Conservation (phyloP, 139 green algal genomes). For the Closterium sp. region DNA sequence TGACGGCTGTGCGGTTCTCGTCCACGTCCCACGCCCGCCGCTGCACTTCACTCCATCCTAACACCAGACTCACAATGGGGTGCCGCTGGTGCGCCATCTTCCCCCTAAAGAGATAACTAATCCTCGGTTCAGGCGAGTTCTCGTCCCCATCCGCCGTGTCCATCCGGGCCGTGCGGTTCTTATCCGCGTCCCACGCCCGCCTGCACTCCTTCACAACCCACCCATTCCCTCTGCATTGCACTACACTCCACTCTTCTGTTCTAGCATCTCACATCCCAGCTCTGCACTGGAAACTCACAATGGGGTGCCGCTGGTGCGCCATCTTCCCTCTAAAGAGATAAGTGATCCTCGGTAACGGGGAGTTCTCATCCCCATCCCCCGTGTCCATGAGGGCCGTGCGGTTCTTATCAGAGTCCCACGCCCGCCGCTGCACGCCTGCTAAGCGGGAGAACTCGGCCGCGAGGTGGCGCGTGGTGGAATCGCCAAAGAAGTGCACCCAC, state of each 20-base stretch:
- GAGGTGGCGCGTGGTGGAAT: conserved; percentile 1
- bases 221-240: too few species aligned
- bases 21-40: neutral
- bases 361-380: neutral
- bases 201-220: too few species aligned
- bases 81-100: neutral
- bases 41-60: neutral
- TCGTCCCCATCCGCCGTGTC: neutral
- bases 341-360: neutral
- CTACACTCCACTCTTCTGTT: too few species aligned
- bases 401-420: conserved; percentile 12
- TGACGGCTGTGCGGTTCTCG: neutral
- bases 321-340: neutral
- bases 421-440: neutral
- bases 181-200: too few species aligned
- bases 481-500: conserved; percentile 29
- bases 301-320: too few species aligned
- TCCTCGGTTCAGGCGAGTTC: neutral
- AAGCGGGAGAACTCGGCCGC: conserved; percentile 1
- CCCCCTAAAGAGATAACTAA: neutral
- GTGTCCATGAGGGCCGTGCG: conserved; percentile 13
- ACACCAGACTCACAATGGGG: neutral
- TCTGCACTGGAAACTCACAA: too few species aligned
- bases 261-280: too few species aligned
- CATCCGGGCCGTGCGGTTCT: neutral